Evolutionary conservation across 148 eudicot genomes (phyloP).

Genomic region (Mesembryanthemum crystallinum): DNA sequence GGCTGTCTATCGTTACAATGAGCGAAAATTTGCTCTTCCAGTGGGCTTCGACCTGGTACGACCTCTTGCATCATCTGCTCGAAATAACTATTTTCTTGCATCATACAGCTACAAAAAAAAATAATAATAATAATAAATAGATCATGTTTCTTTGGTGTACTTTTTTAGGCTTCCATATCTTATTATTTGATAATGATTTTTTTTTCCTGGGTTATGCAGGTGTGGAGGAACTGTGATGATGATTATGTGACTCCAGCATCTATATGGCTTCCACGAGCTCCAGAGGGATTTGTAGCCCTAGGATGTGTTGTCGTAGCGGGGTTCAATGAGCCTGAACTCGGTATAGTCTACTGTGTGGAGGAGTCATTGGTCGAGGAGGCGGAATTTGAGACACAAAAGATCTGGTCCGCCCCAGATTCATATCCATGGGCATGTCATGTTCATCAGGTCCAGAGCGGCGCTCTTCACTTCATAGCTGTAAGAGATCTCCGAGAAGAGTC

Average conservation of each 20-base stretch:
- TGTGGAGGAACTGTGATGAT: constrained; percentile 94
- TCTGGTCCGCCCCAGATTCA: constrained; percentile 79
- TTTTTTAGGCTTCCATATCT: not conserved
- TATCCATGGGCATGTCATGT: constrained; percentile 98
- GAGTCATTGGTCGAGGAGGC: constrained; percentile 71
- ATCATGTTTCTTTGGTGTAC: not conserved
- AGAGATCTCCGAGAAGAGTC: constrained; percentile 69
- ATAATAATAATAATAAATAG: too few species aligned
- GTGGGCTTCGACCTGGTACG: constrained; percentile 92
- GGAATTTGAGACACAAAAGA: constrained; percentile 65
- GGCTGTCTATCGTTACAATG: constrained; percentile 61
- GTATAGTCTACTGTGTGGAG: constrained; percentile 57
- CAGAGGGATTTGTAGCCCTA: constrained; percentile 70
- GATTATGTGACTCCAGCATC: constrained; percentile 71
- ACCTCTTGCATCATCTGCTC: not conserved
- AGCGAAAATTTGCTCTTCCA: constrained; percentile 60
- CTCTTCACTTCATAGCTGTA: constrained; percentile 83
- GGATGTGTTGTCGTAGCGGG: constrained; percentile 78
- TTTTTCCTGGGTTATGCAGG: constrained; percentile 38
- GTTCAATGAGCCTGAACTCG: constrained; percentile 65
- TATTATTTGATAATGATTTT: not conserved
- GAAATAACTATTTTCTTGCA: not conserved
- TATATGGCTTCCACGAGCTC: constrained; percentile 94
- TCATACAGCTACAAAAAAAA: not conserved
- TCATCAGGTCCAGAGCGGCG: constrained; percentile 77